Evolutionary conservation across 805 yeast genomes (phyloP).

Genomic region (Teunomyces tritomae): DNA sequence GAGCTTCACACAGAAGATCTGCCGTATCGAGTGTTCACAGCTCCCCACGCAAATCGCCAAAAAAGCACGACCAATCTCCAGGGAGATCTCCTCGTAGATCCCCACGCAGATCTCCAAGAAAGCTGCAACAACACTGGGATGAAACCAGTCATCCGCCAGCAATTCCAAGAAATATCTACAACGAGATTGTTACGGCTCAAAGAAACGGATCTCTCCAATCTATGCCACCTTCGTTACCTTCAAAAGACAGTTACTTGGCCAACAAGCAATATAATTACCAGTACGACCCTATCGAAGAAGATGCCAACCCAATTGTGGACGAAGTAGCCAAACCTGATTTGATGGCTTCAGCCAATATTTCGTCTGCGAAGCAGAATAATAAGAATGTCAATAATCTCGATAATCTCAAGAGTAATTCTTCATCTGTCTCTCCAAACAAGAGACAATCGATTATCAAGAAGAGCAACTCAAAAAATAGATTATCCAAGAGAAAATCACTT

Average conservation of each 20-base stretch:
- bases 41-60: slow-evolving; percentile 24
- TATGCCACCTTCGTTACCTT: slow-evolving; percentile 42
- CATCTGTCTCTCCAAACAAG: slow-evolving; percentile 16
- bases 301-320: neutral
- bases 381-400: neutral
- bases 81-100: slow-evolving; percentile 18
- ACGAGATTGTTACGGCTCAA: slow-evolving; percentile 41
- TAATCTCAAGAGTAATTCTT: neutral
- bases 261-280: slow-evolving; percentile 4
- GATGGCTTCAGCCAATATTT: slow-evolving; percentile 27
- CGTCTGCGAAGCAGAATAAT: slow-evolving; percentile 1
- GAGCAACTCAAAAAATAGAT: slow-evolving; percentile 27
- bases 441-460: slow-evolving; percentile 26
- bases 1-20: slow-evolving; percentile 19
- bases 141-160: slow-evolving; percentile 22
- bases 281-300: slow-evolving; percentile 4
- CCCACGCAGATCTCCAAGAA: slow-evolving; percentile 19
- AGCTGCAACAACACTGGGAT: slow-evolving; percentile 15
- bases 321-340: slow-evolving; percentile 15
- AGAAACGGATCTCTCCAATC: slow-evolving; percentile 21
- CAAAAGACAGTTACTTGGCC: slow-evolving; percentile 28
- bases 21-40: slow-evolving; percentile 33
- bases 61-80: slow-evolving; percentile 20
- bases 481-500: slow-evolving; percentile 34
- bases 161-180: slow-evolving; percentile 42